Evolutionary conservation across 1,284 basidiomycete genomes (phyloP), one percentile per base, ranked within the genome.

Genomic region (Ganoderma multipileum): DNA sequence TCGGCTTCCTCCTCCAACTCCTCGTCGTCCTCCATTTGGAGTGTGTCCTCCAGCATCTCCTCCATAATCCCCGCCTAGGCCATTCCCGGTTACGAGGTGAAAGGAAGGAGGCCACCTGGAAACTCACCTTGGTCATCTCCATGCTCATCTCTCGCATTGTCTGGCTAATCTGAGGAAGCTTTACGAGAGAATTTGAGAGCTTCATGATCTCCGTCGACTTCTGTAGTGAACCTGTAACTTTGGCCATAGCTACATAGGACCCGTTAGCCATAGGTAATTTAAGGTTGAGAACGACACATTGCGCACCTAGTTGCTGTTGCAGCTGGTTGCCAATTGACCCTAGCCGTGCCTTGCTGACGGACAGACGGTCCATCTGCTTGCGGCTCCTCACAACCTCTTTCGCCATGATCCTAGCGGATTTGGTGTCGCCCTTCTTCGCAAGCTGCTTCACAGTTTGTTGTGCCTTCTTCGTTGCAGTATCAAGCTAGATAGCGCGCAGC

Each of bases 191-290:
- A 81, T 98, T 99, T 4, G 97, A 97, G 41, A 97, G 86, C 83
- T 95, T 99, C 97, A 99, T 99, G 72, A 99, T 99, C 81, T 99
- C 97, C 1, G 97, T 97, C 12, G 95, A 97, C 81, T 97, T 99
- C 82, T 98, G 96, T 74, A 99, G 85, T 28, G 95, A 91, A 9
- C 98, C 98, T 2, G 98, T 99, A 52, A 99, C 95, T 83, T 99
- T 99, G 75, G 93, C 84, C 93, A 99, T 96, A 0, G 98, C 98
- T 99, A 68, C 47, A 28, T 30, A 26, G 11, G 33, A 52, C 41
- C 39, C 38, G 16, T 55, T 57, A 23, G 33, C 9, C n/a, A 67
- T 42, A 14, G 41, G 16, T 14, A 16, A 52, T 26, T 9, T 3
- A 14, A 8, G 12, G 11, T 61, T 47, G 16, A 14, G 23, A 64